Evolutionary conservation across 306 rosid genomes (phyloP).

Genomic region (Begonia fuchsioides): DNA sequence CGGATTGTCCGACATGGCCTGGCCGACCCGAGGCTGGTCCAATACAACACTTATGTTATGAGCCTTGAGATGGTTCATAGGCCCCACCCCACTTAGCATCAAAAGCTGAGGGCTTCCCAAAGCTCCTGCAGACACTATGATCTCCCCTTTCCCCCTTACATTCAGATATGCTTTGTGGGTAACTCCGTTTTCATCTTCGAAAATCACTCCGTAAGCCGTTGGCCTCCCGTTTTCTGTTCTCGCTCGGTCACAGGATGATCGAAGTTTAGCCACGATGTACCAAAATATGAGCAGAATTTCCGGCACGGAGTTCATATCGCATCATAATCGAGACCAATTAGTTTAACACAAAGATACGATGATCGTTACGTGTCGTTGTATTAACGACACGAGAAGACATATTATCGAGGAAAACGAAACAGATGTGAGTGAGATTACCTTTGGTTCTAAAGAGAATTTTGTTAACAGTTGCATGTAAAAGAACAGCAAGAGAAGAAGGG

Average conservation of each 20-base stretch:
- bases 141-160: constrained; percentile 20
- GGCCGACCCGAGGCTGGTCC: constrained; percentile 49
- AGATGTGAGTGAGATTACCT: constrained; percentile 14
- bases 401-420: too few species aligned
- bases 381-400: too few species aligned
- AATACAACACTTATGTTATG: constrained; percentile 27
- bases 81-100: constrained; percentile 59
- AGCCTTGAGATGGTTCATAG: constrained; percentile 26
- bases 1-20: constrained; percentile 53
- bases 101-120: constrained; percentile 74
- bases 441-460: constrained; percentile 25
- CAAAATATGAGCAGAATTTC: too few species aligned
- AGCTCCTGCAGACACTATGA: constrained; percentile 52
- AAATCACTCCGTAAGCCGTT: constrained; percentile 40
- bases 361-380: too few species aligned
- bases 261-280: too few species aligned
- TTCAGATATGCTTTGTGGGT: constrained; percentile 33
- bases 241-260: too few species aligned
- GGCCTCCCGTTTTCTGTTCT: constrained; percentile 30
- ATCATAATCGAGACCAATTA: too few species aligned
- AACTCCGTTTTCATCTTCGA: constrained; percentile 24
- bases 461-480: constrained; percentile 46
- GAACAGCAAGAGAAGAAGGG: constrained; percentile 30
- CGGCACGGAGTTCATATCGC: too few species aligned
- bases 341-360: too few species aligned